These are phyloP conservation scores for Datisca glomerata DNA, from an alignment of 306 rosid species.

Conservation along the genomic window DNA sequence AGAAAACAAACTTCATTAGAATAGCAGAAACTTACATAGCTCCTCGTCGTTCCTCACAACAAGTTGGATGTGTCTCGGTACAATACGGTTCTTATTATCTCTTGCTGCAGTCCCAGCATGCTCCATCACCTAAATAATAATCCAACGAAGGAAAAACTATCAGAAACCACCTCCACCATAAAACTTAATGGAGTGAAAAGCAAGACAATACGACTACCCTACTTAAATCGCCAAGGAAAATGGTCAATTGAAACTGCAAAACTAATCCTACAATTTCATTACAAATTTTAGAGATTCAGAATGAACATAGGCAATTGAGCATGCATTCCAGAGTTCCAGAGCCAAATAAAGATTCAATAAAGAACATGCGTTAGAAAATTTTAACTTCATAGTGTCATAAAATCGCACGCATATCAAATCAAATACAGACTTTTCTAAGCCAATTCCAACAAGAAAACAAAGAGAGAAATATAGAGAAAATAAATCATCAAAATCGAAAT, in stretches of 20 bases:
- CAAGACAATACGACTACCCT: not conserved
- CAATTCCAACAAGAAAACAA: not conserved
- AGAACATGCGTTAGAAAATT: no score
- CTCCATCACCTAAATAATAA: slow-evolving; percentile 45
- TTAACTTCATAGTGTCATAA: no score
- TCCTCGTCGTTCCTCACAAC: slow-evolving; percentile 84
- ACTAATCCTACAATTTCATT: not conserved
- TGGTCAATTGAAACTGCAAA: not conserved
- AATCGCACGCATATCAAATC: no score
- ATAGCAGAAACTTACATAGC: slow-evolving; percentile 64
- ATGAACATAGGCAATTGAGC: not conserved
- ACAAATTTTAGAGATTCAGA: not conserved
- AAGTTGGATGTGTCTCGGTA: slow-evolving; percentile 82
- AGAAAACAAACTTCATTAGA: no score
- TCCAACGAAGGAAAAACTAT: no score
- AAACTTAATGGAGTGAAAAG: not conserved
- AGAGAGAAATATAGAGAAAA: not conserved
- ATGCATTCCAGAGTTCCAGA: no score
- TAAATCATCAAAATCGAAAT: not conserved
- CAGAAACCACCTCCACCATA: not conserved
- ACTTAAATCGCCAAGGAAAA: not conserved
- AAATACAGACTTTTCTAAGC: no score
- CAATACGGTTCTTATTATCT: slow-evolving; percentile 83
- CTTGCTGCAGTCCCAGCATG: slow-evolving; percentile 84
- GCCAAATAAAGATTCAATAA: no score